Evolutionary conservation across 148 eudicot species (phyloP), one percentile per base, ranked within the genome.

Genomic region (Silene latifolia): DNA sequence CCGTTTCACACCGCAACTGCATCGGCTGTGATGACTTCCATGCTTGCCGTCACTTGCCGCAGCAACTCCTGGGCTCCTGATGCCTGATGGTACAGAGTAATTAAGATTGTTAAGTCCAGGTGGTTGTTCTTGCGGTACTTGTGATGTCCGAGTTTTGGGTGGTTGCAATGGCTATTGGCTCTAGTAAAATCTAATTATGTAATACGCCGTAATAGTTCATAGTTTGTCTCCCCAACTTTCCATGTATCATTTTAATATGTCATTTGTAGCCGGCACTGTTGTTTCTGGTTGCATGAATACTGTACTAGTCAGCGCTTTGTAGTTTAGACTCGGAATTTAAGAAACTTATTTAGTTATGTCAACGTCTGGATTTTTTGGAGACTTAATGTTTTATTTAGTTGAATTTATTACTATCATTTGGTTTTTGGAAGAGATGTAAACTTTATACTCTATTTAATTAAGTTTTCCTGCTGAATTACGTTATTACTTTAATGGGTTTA

Each of bases 21-120:
- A 25, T 90, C 98, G 7, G 89, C 98, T 0, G 74, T 93, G 88
- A 89, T 93, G 98, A 93, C 98, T 32, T 93, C 98, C 20, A 88
- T 90, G 93, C 96, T 93, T 8, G 88, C 89, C 1, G 78, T 88
- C 57, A 86, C 98, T 81, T 84, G 74, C 77, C 77, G 83, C 62
- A 78, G 89, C 74, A 85, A 32, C 47, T 83, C 87, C 72, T 89
- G 96, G 96, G 88, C 88, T 81, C 80, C 89, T 11, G 96, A 90
- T 84, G 98, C 80, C 89, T 11, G 96, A 90, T 84, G 98, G 98
- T 93, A 84, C 14, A 64, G 56, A 51, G 4, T 9, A 3, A 7
- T 0, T 51, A 51, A 51, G 56, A 13, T 3, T 18, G 56, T 51
- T 51, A 51, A 51, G 56, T 51, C 44, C 8, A 5, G 44, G 44